Evolutionary conservation across 2,329 filamentous ascomycete species (phyloP).

Genomic region (Nemania abortiva): DNA sequence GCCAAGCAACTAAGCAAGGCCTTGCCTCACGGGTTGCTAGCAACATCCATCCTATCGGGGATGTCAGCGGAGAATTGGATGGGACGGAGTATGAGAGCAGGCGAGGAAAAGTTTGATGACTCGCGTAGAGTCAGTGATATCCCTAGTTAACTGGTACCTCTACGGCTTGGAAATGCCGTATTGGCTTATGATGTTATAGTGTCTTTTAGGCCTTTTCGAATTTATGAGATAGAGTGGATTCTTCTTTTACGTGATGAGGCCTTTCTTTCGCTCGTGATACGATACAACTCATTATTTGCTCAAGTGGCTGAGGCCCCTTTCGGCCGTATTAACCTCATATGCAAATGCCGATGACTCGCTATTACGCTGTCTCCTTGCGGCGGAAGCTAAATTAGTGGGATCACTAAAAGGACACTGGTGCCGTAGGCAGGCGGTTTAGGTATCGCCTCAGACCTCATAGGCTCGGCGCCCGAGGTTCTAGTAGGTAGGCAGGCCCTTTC

Average conservation of each 20-base stretch:
- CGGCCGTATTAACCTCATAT: not conserved
- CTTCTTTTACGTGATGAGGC: slow-evolving; percentile 5
- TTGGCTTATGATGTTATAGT: slow-evolving; percentile 22
- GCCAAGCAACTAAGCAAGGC: slow-evolving; percentile 30
- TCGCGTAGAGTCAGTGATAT: slow-evolving; percentile 26
- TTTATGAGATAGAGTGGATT: slow-evolving; percentile 18
- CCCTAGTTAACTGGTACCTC: slow-evolving; percentile 8
- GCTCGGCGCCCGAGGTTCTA: not conserved
- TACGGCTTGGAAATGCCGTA: not conserved
- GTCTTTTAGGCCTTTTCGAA: slow-evolving; percentile 12
- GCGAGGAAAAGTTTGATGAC: slow-evolving; percentile 23
- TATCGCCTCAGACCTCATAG: not conserved
- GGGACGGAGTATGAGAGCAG: slow-evolving; percentile 15
- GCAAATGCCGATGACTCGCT: slow-evolving; percentile 22
- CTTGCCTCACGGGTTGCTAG: not conserved
- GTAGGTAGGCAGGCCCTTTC: not conserved
- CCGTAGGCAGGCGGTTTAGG: not conserved
- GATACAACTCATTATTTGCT: not conserved
- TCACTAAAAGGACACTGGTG: not conserved
- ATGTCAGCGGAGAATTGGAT: not conserved
- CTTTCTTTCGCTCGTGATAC: slow-evolving; percentile 8
- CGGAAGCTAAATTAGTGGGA: slow-evolving; percentile 24
- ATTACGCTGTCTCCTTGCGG: not conserved
- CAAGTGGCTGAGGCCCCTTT: not conserved
- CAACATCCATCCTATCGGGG: not conserved